phyloP scores from a whole-genome alignment of 192 early-diverging fungal species.

The Funneliformis geosporum region DNA sequence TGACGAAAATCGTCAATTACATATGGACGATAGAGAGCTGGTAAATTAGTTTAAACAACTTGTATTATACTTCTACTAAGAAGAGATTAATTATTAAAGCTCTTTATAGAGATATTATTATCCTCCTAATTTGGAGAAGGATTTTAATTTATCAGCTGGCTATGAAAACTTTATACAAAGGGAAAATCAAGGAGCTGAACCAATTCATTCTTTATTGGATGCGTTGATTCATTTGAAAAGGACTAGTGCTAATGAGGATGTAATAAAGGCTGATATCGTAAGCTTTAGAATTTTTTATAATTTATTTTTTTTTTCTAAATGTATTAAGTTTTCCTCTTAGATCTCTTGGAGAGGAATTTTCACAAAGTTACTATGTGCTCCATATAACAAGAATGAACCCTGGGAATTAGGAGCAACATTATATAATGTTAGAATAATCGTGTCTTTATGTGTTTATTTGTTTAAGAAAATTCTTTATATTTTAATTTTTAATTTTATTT shows the following conservation, averaged over 20 bases:
- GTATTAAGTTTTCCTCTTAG: constrained; percentile 29
- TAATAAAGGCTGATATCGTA: constrained; percentile 40
- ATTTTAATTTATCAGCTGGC: constrained; percentile 60
- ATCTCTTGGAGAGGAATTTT: constrained; percentile 88
- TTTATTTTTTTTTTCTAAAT: constrained; percentile 24
- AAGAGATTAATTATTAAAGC: constrained; percentile 26
- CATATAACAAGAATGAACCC: constrained; percentile 71
- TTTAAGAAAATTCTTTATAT: constrained; percentile 9
- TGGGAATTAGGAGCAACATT: constrained; percentile 83
- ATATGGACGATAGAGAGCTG: constrained; percentile 64
- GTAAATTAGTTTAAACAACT: constrained; percentile 34
- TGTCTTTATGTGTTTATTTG: neutral
- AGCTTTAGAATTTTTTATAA: neutral
- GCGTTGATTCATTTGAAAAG: constrained; percentile 48
- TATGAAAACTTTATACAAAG: constrained; percentile 71
- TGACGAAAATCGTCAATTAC: constrained; percentile 54
- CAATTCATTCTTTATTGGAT: constrained; percentile 79
- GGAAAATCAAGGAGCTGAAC: constrained; percentile 61
- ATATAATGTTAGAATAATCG: constrained; percentile 50
- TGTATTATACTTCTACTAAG: constrained; percentile 43
- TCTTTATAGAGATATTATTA: constrained; percentile 58
- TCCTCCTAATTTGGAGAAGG: constrained; percentile 44
- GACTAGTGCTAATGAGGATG: neutral
- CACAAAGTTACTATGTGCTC: constrained; percentile 81
- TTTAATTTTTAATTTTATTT: neutral